Conservation (phyloP, 2,329 filamentous ascomycete species). For the Stagonosporopsis vannaccii region DNA sequence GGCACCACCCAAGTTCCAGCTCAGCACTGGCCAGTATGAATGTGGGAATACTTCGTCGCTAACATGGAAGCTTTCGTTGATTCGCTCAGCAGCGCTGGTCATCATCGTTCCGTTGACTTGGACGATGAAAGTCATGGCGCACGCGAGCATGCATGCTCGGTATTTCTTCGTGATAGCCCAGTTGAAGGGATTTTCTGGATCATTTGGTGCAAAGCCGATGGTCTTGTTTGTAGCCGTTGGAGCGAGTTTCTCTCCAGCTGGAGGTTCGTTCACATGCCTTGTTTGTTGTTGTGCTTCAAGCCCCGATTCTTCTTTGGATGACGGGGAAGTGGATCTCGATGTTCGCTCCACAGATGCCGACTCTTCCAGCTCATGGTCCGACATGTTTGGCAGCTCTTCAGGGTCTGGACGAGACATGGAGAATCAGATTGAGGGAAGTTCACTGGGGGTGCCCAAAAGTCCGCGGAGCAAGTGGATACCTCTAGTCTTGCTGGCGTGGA, state of each 20-base stretch:
- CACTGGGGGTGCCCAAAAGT: background rate
- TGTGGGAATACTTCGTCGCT: constrained; percentile 50
- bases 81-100: constrained; percentile 44
- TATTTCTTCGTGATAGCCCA: constrained; percentile 53
- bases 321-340: constrained; percentile 6
- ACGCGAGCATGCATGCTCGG: constrained; percentile 52
- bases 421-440: background rate
- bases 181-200: constrained; percentile 50
- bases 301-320: constrained; percentile 4
- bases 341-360: background rate
- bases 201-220: constrained; percentile 30
- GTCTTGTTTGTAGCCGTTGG: constrained; percentile 7
- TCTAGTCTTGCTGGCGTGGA: background rate
- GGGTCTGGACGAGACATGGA: constrained; percentile 1
- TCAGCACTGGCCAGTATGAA: constrained; percentile 52
- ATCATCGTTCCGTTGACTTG: constrained; percentile 45
- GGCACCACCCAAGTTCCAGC: constrained; percentile 54
- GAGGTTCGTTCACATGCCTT: background rate
- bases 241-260: constrained; percentile 1
- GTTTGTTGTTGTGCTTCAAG: constrained; percentile 1
- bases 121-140: constrained; percentile 51
- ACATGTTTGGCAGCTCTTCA: constrained; percentile 6
- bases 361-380: background rate
- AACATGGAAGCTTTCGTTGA: constrained; percentile 50
- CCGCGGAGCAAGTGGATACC: constrained; percentile 14